These are phyloP conservation scores for Phytophthora citricola DNA, from an alignment of 352 stramenopile species.

Conservation along the genomic window DNA sequence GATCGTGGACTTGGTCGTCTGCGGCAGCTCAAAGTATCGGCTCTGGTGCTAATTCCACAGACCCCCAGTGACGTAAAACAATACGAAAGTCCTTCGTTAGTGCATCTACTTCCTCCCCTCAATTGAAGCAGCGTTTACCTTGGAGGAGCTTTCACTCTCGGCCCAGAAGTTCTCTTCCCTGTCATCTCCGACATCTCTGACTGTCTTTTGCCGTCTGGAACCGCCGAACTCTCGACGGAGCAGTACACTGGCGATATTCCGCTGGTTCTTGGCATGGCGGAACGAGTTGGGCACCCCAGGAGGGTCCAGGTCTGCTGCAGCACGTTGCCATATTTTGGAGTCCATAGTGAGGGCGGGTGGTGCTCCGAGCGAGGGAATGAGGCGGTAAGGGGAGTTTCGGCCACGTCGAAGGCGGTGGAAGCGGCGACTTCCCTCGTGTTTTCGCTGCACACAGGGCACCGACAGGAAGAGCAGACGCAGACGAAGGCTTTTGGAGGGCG, in stretches of 20 bases:
- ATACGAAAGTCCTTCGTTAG: background rate
- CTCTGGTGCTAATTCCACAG: constrained; percentile 68
- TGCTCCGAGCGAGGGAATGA: background rate
- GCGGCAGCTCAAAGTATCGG: constrained; percentile 84
- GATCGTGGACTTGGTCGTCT: constrained; percentile 89
- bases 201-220: constrained; percentile 46
- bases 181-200: constrained; percentile 53
- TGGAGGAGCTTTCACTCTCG: constrained; percentile 76
- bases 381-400: constrained; percentile 26
- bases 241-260: constrained; percentile 77
- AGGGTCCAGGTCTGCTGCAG: constrained; percentile 71
- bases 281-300: constrained; percentile 82
- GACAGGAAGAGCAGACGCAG: constrained; percentile 7
- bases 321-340: constrained; percentile 77
- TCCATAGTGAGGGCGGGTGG: constrained; percentile 26
- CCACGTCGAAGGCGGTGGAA: background rate
- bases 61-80: constrained; percentile 4
- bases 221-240: constrained; percentile 65
- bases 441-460: constrained; percentile 6
- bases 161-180: constrained; percentile 78
- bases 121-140: constrained; percentile 44
- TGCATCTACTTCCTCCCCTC: background rate
- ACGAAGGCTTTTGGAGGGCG: background rate
- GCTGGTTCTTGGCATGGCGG: constrained; percentile 59
- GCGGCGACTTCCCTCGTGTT: constrained; percentile 8